phyloP scores from a whole-genome alignment of 441 rosid genomes.

The Manihot esculenta region DNA sequence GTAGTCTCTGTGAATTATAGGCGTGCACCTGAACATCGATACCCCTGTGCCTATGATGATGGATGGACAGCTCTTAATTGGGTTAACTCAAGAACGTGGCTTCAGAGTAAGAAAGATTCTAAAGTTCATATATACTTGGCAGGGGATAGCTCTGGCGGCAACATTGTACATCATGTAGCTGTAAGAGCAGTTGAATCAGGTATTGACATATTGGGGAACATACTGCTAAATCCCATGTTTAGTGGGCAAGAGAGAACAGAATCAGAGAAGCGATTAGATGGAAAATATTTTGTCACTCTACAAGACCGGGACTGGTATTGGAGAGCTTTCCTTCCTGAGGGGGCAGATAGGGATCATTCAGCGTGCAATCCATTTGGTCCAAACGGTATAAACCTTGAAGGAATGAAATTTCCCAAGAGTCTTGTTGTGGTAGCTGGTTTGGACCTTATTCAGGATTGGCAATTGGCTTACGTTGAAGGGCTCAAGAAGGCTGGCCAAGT shows the following conservation, averaged over 20 bases:
- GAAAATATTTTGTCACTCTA: constrained; percentile 77
- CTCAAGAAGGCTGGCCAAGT: constrained; percentile 53
- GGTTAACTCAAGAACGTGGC: constrained; percentile 83
- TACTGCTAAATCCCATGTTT: constrained; percentile 89
- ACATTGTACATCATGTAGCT: constrained; percentile 87
- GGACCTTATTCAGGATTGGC: constrained; percentile 95
- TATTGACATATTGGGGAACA: constrained; percentile 65
- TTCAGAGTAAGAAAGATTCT: constrained; percentile 61
- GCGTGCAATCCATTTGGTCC: constrained; percentile 95
- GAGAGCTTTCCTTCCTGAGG: constrained; percentile 82
- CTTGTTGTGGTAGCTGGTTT: constrained; percentile 87
- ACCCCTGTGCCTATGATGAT: constrained; percentile 88
- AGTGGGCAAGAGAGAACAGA: constrained; percentile 78
- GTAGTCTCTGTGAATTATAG: constrained; percentile 93
- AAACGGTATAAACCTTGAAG: constrained; percentile 48
- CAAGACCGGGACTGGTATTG: constrained; percentile 96
- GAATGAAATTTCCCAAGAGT: constrained; percentile 72
- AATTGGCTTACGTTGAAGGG: constrained; percentile 72
- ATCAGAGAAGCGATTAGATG: constrained; percentile 75
- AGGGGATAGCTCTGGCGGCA: constrained; percentile 95
- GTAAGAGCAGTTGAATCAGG: constrained; percentile 57
- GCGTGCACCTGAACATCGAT: constrained; percentile 79
- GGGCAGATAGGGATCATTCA: constrained; percentile 81
- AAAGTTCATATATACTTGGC: constrained; percentile 75
- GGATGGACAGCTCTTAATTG: constrained; percentile 92